Evolutionary conservation across 192 early-diverging fungal genomes (phyloP).

Genomic region (Podila verticillata): DNA sequence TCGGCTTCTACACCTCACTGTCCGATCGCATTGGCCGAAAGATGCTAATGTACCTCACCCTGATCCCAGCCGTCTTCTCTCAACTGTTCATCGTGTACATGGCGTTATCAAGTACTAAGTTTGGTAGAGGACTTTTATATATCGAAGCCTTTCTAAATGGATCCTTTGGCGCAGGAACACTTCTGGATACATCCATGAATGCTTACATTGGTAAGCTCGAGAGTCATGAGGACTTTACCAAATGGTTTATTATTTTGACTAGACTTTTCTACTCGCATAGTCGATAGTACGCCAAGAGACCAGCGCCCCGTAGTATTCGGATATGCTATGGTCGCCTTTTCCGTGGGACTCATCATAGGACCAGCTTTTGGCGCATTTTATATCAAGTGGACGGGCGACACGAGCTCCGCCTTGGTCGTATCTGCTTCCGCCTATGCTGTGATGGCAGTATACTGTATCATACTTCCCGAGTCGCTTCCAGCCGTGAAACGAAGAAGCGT

Average conservation of each 20-base stretch:
- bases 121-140: slow-evolving; percentile 7
- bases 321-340: slow-evolving; percentile 9
- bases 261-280: background rate
- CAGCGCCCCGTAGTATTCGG: slow-evolving; percentile 8
- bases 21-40: slow-evolving; percentile 12
- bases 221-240: background rate
- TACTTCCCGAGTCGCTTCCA: slow-evolving; percentile 15
- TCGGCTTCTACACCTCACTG: slow-evolving; percentile 1
- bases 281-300: background rate
- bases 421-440: background rate
- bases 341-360: slow-evolving; percentile 9
- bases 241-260: background rate
- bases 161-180: slow-evolving; percentile 1
- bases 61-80: slow-evolving; percentile 2
- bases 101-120: background rate
- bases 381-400: background rate
- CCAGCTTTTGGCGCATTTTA: background rate
- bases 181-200: slow-evolving; percentile 2
- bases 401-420: background rate
- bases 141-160: background rate
- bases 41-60: slow-evolving; percentile 4
- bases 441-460: background rate
- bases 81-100: slow-evolving; percentile 1
- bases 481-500: background rate
- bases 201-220: slow-evolving; percentile 14